Evolutionary conservation across 2,329 filamentous ascomycete species (phyloP).

Genomic region (Parastagonospora nodorum): DNA sequence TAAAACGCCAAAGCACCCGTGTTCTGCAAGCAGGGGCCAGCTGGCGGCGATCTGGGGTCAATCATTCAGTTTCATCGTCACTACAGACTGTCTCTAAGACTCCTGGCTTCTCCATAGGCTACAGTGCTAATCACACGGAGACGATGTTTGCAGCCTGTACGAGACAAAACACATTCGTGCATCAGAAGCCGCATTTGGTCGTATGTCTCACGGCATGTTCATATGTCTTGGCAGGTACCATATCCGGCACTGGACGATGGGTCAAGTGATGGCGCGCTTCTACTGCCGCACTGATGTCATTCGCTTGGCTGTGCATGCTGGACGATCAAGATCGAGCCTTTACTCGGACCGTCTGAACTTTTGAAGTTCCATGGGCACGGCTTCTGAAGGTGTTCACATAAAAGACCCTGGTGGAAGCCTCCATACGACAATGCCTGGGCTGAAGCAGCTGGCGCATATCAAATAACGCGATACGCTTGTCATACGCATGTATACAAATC

Average conservation of each 20-base stretch:
- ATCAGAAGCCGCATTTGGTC: constrained; percentile 2
- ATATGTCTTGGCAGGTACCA: constrained; percentile 24
- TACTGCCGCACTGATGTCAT: constrained; percentile 19
- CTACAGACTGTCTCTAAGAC: background rate
- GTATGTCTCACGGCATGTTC: constrained; percentile 9
- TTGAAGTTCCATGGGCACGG: no score
- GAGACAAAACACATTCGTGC: background rate
- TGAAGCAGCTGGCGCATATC: no score
- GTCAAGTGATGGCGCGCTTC: constrained; percentile 22
- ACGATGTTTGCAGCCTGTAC: constrained; percentile 9
- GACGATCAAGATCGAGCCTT: no score
- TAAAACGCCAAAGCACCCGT: constrained; percentile 30
- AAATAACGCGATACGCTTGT: no score
- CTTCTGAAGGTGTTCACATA: no score
- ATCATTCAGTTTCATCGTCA: constrained; percentile 8
- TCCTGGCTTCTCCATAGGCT: background rate
- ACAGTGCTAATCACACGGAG: background rate
- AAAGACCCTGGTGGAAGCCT: no score
- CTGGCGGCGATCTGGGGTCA: constrained; percentile 16
- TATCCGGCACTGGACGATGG: constrained; percentile 3
- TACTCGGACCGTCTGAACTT: no score
- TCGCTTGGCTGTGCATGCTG: background rate
- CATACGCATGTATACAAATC: background rate
- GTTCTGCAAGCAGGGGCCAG: constrained; percentile 18
- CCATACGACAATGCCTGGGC: no score